Percentiles rank a stretch among this genome's conserved stretches.
Evolutionary conservation across 805 yeast species (phyloP).

Genomic region (Wickerhamomyces mucosus): DNA sequence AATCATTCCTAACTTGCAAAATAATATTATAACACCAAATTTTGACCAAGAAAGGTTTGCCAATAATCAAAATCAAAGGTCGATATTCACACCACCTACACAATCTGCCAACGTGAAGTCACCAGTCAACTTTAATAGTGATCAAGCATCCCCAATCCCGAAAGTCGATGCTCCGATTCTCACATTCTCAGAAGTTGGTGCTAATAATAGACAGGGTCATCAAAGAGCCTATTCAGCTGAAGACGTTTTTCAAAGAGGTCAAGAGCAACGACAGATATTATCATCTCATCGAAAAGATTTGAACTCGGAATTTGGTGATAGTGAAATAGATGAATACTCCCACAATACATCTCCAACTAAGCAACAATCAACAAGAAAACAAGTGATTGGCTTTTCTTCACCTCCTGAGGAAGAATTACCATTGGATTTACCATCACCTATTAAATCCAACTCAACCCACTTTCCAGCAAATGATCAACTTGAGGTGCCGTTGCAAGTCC

Average conservation of each 20-base stretch:
- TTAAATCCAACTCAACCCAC: slow-evolving; percentile 13
- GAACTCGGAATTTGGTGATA: not conserved
- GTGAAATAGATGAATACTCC: not conserved
- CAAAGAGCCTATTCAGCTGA: slow-evolving; percentile 12
- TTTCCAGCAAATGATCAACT: too few species aligned
- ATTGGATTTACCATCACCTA: slow-evolving; percentile 20
- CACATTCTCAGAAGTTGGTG: not conserved
- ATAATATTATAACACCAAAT: slow-evolving; percentile 29
- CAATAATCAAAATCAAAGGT: slow-evolving; percentile 13
- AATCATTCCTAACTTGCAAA: slow-evolving; percentile 28
- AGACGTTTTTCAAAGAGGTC: slow-evolving; percentile 17
- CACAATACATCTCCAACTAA: slow-evolving; percentile 1
- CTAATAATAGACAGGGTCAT: slow-evolving; percentile 1
- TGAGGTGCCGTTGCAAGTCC: slow-evolving; percentile 15
- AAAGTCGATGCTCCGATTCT: slow-evolving; percentile 1
- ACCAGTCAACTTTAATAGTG: not conserved
- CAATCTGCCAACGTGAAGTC: not conserved
- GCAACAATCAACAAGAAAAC: not conserved
- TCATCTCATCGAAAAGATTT: not conserved
- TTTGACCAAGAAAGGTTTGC: slow-evolving; percentile 12
- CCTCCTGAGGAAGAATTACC: slow-evolving; percentile 19
- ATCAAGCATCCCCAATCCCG: slow-evolving; percentile 1
- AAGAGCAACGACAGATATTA: slow-evolving; percentile 1
- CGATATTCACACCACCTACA: slow-evolving; percentile 13
- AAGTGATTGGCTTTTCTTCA: too few species aligned